phyloP scores from a whole-genome alignment of 805 yeast species.

The Brettanomyces custersianus region DNA sequence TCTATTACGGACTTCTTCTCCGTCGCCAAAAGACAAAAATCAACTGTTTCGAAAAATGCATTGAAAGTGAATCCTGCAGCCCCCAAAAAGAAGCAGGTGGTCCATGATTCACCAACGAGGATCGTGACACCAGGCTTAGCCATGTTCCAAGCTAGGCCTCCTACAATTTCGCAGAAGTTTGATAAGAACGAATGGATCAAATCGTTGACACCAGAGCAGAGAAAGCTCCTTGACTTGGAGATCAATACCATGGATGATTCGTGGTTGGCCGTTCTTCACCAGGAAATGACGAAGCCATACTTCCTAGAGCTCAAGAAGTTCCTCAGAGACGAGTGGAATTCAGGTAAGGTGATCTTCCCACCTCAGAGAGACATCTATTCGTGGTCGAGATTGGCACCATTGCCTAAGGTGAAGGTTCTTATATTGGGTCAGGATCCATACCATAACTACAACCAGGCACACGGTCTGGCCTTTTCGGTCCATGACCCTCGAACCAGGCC shows the following conservation, averaged over 20 bases:
- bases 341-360: constrained; percentile 58
- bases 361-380: constrained; percentile 72
- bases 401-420: constrained; percentile 63
- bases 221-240: constrained; percentile 52
- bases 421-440: constrained; percentile 96
- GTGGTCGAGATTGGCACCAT: constrained; percentile 83
- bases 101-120: neutral
- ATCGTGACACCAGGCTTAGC: neutral
- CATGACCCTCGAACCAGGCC: constrained; percentile 69
- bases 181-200: constrained; percentile 45
- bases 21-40: constrained; percentile 7
- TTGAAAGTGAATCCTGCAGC: neutral
- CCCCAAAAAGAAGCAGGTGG: neutral
- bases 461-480: constrained; percentile 92
- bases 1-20: constrained; percentile 11
- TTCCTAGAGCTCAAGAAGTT: constrained; percentile 67
- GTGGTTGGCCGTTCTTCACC: constrained; percentile 66
- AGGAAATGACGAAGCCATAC: constrained; percentile 77
- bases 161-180: constrained; percentile 21
- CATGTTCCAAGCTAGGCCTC: constrained; percentile 2
- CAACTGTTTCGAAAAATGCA: constrained; percentile 2
- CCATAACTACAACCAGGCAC: constrained; percentile 89
- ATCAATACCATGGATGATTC: constrained; percentile 59
- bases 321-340: constrained; percentile 35
- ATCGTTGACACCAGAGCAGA: constrained; percentile 38